phyloP scores from a whole-genome alignment of 208 protist species.

The Wallacemonas sp. region DNA sequence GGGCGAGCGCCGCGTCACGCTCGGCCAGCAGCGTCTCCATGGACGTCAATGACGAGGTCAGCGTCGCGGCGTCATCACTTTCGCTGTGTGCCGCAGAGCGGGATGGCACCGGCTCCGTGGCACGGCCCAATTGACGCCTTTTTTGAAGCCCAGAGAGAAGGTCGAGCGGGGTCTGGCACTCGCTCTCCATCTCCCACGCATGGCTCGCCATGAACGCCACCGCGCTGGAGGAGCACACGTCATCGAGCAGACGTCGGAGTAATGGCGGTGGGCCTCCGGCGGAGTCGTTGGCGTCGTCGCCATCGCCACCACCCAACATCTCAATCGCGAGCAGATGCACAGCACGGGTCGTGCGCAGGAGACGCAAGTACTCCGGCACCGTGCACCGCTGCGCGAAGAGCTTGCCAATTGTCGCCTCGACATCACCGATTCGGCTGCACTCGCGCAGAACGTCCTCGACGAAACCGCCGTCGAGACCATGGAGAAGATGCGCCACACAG shows the following conservation, averaged over 20 bases:
- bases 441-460: conserved; percentile 67
- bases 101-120: neutral
- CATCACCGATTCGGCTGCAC: conserved; percentile 66
- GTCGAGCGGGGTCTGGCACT: conserved; percentile 62
- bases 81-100: neutral
- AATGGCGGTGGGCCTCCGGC: conserved; percentile 14
- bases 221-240: conserved; percentile 22
- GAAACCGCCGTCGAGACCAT: conserved; percentile 30
- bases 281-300: neutral
- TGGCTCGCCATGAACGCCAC: conserved; percentile 36
- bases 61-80: neutral
- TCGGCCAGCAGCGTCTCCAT: conserved; percentile 42
- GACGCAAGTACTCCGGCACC: conserved; percentile 68
- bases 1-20: conserved; percentile 33
- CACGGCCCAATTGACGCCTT: neutral
- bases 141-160: conserved; percentile 37
- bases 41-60: neutral
- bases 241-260: conserved; percentile 28
- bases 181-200: conserved; percentile 33
- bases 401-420: conserved; percentile 76
- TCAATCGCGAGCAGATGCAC: conserved; percentile 27
- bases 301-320: conserved; percentile 1
- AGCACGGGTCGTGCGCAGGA: conserved; percentile 55
- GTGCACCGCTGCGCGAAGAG: conserved; percentile 71
- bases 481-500: conserved; percentile 47